Percentiles rank a stretch among this genome's conserved stretches.
Conservation (phyloP, 2,329 filamentous ascomycete species). For the Elsinoe necatrix region DNA sequence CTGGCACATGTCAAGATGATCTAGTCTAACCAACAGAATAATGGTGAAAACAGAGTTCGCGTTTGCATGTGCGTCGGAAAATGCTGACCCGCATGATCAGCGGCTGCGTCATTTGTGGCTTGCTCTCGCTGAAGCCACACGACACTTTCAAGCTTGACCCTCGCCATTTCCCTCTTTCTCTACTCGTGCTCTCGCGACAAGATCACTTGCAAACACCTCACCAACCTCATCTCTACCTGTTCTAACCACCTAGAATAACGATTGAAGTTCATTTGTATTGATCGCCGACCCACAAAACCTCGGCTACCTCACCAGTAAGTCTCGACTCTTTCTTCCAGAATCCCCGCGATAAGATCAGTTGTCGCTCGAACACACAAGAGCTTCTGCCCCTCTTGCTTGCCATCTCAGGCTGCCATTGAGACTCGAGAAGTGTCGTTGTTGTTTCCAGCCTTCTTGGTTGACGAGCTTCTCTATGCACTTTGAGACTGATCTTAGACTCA, state of each 20-base stretch:
- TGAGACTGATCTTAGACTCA: neutral
- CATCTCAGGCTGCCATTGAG: neutral
- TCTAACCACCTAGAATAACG: neutral
- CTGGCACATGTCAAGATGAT: neutral
- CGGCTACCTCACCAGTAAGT: neutral
- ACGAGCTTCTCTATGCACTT: neutral
- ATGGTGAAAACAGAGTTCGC: neutral
- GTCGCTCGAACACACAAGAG: conserved; percentile 1
- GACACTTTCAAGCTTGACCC: neutral
- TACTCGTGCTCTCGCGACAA: neutral
- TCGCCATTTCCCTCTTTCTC: conserved; percentile 8
- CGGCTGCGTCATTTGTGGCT: conserved; percentile 13
- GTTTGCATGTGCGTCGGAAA: neutral
- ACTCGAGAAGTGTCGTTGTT: neutral
- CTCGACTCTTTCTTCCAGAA: neutral
- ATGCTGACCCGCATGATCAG: conserved; percentile 4
- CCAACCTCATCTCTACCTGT: neutral
- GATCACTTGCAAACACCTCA: neutral
- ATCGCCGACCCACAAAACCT: no score
- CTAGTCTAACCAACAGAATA: neutral
- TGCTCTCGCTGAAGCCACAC: conserved; percentile 4
- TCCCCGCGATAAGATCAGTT: conserved; percentile 14
- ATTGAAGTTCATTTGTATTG: neutral
- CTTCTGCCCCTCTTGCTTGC: neutral
- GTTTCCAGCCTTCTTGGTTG: neutral